Evolutionary conservation across 345 rosid genomes (phyloP).

Genomic region (Moricandia moricandioides): DNA sequence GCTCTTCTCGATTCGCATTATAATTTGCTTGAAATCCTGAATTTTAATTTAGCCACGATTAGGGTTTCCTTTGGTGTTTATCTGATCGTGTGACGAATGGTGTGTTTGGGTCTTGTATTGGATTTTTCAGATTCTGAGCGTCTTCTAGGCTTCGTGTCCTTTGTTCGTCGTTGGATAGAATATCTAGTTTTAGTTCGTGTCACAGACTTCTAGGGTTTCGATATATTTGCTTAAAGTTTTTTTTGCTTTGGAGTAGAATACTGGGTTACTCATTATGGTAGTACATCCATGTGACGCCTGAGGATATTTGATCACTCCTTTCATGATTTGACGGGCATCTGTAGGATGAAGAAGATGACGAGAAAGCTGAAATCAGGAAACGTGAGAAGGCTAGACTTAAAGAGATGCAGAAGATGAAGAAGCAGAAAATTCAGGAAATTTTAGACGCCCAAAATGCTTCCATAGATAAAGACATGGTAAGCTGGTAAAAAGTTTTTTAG

Average conservation of each 20-base stretch:
- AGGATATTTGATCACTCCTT: neutral
- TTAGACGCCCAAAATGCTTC: constrained; percentile 88
- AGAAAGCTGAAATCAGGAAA: constrained; percentile 57
- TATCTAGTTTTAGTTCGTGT: neutral
- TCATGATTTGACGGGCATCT: neutral
- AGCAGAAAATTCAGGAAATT: constrained; percentile 90
- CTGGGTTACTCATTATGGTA: neutral
- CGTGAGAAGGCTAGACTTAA: constrained; percentile 84
- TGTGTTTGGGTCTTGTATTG: constrained; percentile 6
- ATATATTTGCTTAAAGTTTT: neutral
- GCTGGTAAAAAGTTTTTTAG: neutral
- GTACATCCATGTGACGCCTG: neutral
- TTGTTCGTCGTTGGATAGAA: neutral
- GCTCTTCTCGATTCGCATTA: constrained; percentile 1
- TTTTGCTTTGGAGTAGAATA: neutral
- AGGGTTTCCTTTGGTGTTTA: neutral
- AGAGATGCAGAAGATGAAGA: constrained; percentile 86
- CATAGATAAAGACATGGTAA: constrained; percentile 89
- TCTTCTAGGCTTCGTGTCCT: neutral
- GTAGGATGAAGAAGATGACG: neutral
- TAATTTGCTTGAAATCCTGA: neutral
- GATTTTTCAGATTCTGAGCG: neutral
- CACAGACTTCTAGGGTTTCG: neutral
- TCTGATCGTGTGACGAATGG: neutral
- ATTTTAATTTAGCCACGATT: constrained; percentile 4